A percentile compares a stretch with the other conserved stretches of the same genome.
These are phyloP conservation scores for Exophiala lecanii-corni DNA, from an alignment of 2,329 filamentous ascomycete genomes.

Conservation along the genomic window DNA sequence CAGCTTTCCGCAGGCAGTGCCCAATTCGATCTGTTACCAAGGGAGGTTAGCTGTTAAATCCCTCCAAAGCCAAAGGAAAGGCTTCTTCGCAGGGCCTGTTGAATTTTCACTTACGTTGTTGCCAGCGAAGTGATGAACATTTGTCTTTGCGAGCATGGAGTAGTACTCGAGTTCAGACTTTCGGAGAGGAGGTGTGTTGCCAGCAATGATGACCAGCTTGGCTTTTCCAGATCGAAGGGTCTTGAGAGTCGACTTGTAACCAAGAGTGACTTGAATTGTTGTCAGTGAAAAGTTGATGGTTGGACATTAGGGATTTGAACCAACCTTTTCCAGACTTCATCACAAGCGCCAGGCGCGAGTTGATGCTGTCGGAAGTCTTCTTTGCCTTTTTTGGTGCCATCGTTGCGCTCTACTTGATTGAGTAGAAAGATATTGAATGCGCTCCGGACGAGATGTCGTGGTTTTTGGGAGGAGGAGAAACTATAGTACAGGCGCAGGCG, in stretches of 20 bases:
- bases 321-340: slow-evolving; percentile 61
- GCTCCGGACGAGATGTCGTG: slow-evolving; percentile 33
- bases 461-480: background rate
- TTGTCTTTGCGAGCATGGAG: slow-evolving; percentile 54
- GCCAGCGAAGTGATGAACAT: slow-evolving; percentile 95
- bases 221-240: slow-evolving; percentile 90
- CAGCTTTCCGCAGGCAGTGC: slow-evolving; percentile 97
- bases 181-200: slow-evolving; percentile 95
- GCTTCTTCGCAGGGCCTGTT: slow-evolving; percentile 87
- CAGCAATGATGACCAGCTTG: slow-evolving; percentile 93
- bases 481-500: background rate
- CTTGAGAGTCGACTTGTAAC: slow-evolving; percentile 89
- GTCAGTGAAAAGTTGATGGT: slow-evolving; percentile 8
- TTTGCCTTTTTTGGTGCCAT: slow-evolving; percentile 66
- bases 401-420: slow-evolving; percentile 39
- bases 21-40: slow-evolving; percentile 79
- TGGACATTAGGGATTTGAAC: slow-evolving; percentile 8
- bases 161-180: slow-evolving; percentile 92
- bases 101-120: slow-evolving; percentile 81
- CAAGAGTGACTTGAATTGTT: slow-evolving; percentile 64
- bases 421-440: slow-evolving; percentile 29
- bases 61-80: slow-evolving; percentile 77
- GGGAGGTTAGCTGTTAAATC: slow-evolving; percentile 44
- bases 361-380: slow-evolving; percentile 78
- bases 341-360: slow-evolving; percentile 64